Conservation (phyloP, 202 grass and related monocot genomes). For the Hordeum pubiflorum region DNA sequence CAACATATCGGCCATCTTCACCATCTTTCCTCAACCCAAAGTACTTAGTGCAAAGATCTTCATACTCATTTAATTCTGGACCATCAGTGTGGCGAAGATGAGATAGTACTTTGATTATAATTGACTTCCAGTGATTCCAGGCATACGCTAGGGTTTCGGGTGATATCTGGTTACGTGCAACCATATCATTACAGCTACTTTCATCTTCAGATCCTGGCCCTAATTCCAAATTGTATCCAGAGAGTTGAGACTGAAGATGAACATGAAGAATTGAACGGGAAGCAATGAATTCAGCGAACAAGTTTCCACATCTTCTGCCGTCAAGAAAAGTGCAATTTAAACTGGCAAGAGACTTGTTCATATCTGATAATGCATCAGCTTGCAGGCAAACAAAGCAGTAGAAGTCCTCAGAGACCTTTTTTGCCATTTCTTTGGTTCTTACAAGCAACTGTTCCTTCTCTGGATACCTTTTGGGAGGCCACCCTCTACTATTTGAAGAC, state of each 20-base stretch:
- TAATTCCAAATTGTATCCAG: constrained; percentile 26
- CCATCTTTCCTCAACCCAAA: constrained; percentile 55
- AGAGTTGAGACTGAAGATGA: constrained; percentile 30
- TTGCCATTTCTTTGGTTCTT: constrained; percentile 47
- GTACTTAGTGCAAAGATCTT: constrained; percentile 55
- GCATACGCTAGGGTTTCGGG: constrained; percentile 36
- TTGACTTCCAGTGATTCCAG: constrained; percentile 54
- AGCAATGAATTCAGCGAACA: constrained; percentile 38
- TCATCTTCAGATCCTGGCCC: constrained; percentile 12
- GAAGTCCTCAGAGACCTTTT: constrained; percentile 31
- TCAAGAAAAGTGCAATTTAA: constrained; percentile 34
- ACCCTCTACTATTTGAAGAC: constrained; percentile 45
- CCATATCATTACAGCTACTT: constrained; percentile 13
- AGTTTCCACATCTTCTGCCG: constrained; percentile 23
- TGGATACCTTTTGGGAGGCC: constrained; percentile 53
- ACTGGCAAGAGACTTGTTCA: constrained; percentile 20
- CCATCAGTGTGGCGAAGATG: constrained; percentile 9
- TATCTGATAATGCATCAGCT: constrained; percentile 42
- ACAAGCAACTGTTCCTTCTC: constrained; percentile 39
- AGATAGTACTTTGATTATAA: constrained; percentile 22
- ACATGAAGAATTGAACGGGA: constrained; percentile 47
- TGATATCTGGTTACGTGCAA: constrained; percentile 30
- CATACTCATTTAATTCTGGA: background rate
- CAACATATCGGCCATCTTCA: background rate
- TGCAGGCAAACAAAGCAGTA: constrained; percentile 40